These are phyloP conservation scores for Gyrodon lividus DNA, from an alignment of 768 basidiomycete genomes.

Conservation along the genomic window DNA sequence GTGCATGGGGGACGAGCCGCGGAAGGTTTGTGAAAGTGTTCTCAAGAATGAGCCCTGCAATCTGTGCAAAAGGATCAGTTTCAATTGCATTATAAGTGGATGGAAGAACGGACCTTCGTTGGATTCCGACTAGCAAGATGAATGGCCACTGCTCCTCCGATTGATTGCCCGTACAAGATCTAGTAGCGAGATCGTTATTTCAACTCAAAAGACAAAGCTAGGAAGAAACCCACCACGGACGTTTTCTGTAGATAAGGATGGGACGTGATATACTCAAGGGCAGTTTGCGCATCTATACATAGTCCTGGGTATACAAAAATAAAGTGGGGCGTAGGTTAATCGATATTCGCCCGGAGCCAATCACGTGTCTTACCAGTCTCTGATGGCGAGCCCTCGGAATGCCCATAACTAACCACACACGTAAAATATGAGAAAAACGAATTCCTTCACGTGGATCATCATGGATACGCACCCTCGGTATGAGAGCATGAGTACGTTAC, in stretches of 20 bases:
- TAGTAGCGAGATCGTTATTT: slow-evolving; percentile 21
- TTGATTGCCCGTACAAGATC: slow-evolving; percentile 82
- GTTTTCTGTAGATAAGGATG: slow-evolving; percentile 66
- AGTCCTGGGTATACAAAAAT: slow-evolving; percentile 48
- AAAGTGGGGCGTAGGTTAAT: background rate
- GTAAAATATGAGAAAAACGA: background rate
- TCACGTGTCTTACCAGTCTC: slow-evolving; percentile 61
- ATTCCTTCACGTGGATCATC: background rate
- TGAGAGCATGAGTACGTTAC: slow-evolving; percentile 92
- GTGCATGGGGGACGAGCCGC: slow-evolving; percentile 72
- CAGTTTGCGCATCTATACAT: slow-evolving; percentile 81
- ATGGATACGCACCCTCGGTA: slow-evolving; percentile 73
- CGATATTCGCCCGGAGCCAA: background rate
- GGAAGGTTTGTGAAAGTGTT: slow-evolving; percentile 91
- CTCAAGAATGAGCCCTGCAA: slow-evolving; percentile 81
- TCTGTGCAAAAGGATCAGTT: slow-evolving; percentile 37
- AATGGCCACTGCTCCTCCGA: slow-evolving; percentile 91
- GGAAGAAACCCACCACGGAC: slow-evolving; percentile 51
- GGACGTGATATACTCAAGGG: slow-evolving; percentile 67
- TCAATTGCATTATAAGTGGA: background rate
- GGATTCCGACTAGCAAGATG: slow-evolving; percentile 82
- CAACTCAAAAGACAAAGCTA: too few relatives aligned
- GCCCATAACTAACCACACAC: slow-evolving; percentile 65
- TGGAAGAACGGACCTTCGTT: slow-evolving; percentile 45
- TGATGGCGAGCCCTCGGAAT: slow-evolving; percentile 81